phyloP scores from a whole-genome alignment of 495 filamentous ascomycete species.

The Oleoguttula mirabilis region DNA sequence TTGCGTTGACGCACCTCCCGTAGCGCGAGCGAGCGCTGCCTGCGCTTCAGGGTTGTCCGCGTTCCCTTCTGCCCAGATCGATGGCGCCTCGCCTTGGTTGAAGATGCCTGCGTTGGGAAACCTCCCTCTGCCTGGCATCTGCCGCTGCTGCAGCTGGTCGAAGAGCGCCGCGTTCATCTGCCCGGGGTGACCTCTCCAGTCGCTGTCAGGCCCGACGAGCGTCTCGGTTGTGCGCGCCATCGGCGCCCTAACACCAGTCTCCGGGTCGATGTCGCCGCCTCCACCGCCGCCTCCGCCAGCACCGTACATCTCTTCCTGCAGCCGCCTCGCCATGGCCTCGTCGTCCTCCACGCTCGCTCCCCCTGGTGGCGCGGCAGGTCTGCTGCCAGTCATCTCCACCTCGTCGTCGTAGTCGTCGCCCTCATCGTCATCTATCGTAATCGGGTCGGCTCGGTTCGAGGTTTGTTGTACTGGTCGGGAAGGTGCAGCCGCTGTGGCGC shows the following conservation, averaged over 20 bases:
- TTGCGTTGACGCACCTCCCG: conserved; percentile 60
- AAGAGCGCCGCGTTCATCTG: conserved; percentile 52
- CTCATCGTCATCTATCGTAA: conserved; percentile 46
- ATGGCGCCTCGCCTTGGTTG: conserved; percentile 56
- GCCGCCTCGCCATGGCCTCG: conserved; percentile 76
- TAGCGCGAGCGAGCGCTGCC: conserved; percentile 48
- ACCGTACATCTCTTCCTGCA: conserved; percentile 83
- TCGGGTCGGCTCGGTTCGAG: conserved; percentile 10
- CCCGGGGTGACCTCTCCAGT: conserved; percentile 41
- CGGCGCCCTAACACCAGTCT: conserved; percentile 65
- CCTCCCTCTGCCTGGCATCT: conserved; percentile 25
- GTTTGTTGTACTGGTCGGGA: conserved; percentile 28
- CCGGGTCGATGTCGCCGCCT: conserved; percentile 34
- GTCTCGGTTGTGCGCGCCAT: conserved; percentile 88
- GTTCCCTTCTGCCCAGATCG: conserved; percentile 59
- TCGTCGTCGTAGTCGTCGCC: conserved; percentile 61
- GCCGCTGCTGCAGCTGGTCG: conserved; percentile 50
- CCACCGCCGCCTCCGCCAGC: conserved; percentile 35
- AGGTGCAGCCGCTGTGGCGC: conserved; percentile 27
- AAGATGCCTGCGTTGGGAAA: conserved; percentile 60
- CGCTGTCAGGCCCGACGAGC: conserved; percentile 59
- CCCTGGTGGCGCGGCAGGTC: conserved; percentile 1
- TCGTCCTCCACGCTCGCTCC: conserved; percentile 58
- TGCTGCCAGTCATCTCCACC: conserved; percentile 31
- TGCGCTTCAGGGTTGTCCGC: conserved; percentile 31